Percentiles rank a stretch among this genome's conserved stretches.
Conservation (phyloP, 129 eudicot species). For the Artemisia tridentata region DNA sequence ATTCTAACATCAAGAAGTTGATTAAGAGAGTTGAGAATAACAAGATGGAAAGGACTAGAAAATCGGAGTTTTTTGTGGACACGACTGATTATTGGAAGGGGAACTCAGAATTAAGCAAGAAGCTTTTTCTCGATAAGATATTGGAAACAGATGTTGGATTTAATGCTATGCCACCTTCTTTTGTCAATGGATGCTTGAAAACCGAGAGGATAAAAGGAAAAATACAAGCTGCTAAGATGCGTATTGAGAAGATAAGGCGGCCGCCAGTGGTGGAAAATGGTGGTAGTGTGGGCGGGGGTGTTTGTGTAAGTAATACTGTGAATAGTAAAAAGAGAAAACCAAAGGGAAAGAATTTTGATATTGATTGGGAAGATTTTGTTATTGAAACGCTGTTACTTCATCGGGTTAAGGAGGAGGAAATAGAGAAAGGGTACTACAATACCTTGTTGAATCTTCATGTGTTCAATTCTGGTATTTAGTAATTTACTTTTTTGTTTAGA, state of each 20-base stretch:
- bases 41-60: not conserved
- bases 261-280: constrained; percentile 28
- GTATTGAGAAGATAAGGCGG: constrained; percentile 50
- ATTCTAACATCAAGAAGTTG: constrained; percentile 28
- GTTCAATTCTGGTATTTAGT: constrained; percentile 25
- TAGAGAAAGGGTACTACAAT: constrained; percentile 70
- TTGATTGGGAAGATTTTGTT: constrained; percentile 86
- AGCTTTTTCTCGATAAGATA: constrained; percentile 52
- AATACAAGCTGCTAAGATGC: constrained; percentile 59
- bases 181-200: constrained; percentile 39
- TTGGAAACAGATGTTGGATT: constrained; percentile 70
- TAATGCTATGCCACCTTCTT: constrained; percentile 64
- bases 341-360: constrained; percentile 31
- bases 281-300: not conserved
- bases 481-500: no score
- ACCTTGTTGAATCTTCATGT: constrained; percentile 67
- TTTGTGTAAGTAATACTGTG: no score
- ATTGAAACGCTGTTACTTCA: constrained; percentile 83
- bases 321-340: constrained; percentile 35
- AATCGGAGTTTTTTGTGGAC: constrained; percentile 8
- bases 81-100: constrained; percentile 60
- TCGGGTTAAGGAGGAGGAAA: constrained; percentile 63
- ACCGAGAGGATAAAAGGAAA: constrained; percentile 42
- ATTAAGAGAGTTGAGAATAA: not conserved
- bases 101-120: constrained; percentile 60